Evolutionary conservation across 805 yeast species (phyloP).

Genomic region (Nakazawaea laoshanensis): DNA sequence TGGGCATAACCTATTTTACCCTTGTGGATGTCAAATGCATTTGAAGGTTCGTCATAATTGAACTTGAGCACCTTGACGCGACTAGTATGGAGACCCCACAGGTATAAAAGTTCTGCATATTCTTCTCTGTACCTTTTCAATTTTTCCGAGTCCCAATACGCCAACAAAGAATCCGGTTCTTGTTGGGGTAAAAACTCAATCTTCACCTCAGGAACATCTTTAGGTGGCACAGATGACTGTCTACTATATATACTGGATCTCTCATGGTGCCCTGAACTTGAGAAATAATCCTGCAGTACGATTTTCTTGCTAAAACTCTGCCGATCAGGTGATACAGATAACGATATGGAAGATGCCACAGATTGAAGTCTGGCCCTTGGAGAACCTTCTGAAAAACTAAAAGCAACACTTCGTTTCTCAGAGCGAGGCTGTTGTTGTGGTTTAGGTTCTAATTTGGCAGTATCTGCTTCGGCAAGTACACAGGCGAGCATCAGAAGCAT

Average conservation of each 20-base stretch:
- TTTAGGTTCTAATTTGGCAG: too few relatives aligned
- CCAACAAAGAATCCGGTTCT: slow-evolving; percentile 34
- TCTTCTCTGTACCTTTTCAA: slow-evolving; percentile 44
- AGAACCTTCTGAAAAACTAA: too few relatives aligned
- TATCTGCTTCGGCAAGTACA: too few relatives aligned
- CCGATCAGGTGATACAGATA: too few relatives aligned
- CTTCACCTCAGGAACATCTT: slow-evolving; percentile 23
- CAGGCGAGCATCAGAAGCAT: slow-evolving; percentile 89
- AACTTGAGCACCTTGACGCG: slow-evolving; percentile 72
- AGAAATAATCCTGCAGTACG: too few relatives aligned
- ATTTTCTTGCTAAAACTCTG: too few relatives aligned
- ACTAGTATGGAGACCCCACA: slow-evolving; percentile 81
- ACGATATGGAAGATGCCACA: too few relatives aligned
- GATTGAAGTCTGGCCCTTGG: too few relatives aligned
- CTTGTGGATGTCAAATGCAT: slow-evolving; percentile 23
- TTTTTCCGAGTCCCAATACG: slow-evolving; percentile 26
- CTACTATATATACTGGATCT: too few relatives aligned
- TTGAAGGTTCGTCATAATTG: slow-evolving; percentile 35
- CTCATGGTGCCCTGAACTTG: too few relatives aligned
- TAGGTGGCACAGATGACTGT: slow-evolving; percentile 9
- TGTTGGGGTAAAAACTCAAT: slow-evolving; percentile 38
- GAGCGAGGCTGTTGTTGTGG: too few relatives aligned
- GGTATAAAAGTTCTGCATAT: slow-evolving; percentile 68
- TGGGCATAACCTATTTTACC: slow-evolving; percentile 24
- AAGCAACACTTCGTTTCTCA: too few relatives aligned